Percentiles rank a stretch among this genome's conserved stretches.
These are phyloP conservation scores for Epichloe elymi DNA, from an alignment of 2,329 filamentous ascomycete genomes.

Conservation along the genomic window DNA sequence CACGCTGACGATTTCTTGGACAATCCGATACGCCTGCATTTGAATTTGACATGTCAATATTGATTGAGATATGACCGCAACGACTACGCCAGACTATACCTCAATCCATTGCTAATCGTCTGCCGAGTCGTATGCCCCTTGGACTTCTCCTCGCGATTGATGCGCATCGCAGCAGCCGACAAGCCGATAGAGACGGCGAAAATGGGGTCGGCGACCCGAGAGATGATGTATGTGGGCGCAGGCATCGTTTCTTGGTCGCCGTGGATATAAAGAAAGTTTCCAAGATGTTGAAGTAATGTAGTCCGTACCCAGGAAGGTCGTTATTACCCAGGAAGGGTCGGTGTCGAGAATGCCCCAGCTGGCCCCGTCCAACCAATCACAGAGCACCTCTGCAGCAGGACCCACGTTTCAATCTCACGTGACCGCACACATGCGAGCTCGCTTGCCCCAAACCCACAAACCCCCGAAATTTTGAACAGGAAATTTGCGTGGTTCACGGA, in stretches of 20 bases:
- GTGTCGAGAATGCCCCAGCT: too few relatives aligned
- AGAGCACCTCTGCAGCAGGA: neutral
- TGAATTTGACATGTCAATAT: neutral
- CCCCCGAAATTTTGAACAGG: constrained; percentile 25
- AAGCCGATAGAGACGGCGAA: constrained; percentile 45
- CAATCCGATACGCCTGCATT: constrained; percentile 18
- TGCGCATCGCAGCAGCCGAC: constrained; percentile 40
- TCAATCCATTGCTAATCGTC: constrained; percentile 33
- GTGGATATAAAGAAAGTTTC: neutral
- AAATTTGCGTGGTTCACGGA: constrained; percentile 20
- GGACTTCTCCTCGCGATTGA: constrained; percentile 47
- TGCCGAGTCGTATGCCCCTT: constrained; percentile 40
- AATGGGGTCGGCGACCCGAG: constrained; percentile 43
- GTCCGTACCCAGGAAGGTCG: too few relatives aligned
- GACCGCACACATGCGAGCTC: constrained; percentile 20
- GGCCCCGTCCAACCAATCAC: neutral
- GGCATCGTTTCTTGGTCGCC: constrained; percentile 27
- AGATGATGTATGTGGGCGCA: constrained; percentile 45
- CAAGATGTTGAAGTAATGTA: too few relatives aligned
- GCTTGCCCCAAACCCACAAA: constrained; percentile 31
- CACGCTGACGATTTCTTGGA: constrained; percentile 8
- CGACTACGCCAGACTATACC: constrained; percentile 16
- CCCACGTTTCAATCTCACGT: constrained; percentile 16
- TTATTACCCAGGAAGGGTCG: too few relatives aligned
- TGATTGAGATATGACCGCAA: neutral